Evolutionary conservation across 1,139 yeast genomes (phyloP).

Genomic region (Scheffersomyces illinoinensis): DNA sequence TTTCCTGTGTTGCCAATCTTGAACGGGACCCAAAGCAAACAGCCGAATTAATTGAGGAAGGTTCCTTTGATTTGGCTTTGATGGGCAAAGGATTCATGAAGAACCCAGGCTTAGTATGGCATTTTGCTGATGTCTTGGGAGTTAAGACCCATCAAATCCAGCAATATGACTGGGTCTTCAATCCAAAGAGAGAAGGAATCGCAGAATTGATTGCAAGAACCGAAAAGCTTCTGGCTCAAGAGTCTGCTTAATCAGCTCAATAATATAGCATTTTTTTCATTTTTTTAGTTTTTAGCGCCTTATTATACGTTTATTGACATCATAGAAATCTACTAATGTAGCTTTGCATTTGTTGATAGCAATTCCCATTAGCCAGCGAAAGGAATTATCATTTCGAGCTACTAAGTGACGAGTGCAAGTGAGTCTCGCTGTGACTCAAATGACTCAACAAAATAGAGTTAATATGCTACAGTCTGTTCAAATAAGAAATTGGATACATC

Average conservation of each 20-base stretch:
- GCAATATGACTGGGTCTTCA: conserved; percentile 33
- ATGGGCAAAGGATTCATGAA: conserved; percentile 46
- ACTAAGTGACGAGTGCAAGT: too few relatives aligned
- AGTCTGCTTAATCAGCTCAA: background rate
- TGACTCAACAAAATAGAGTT: background rate
- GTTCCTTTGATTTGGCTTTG: conserved; percentile 44
- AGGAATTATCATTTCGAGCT: background rate
- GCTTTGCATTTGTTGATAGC: background rate
- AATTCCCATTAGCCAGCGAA: background rate
- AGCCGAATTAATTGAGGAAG: conserved; percentile 37
- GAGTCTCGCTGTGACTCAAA: background rate
- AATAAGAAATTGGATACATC: too few relatives aligned
- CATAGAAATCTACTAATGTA: background rate
- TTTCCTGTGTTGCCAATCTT: conserved; percentile 50
- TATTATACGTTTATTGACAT: background rate
- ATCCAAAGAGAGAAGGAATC: background rate
- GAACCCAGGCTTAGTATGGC: conserved; percentile 48
- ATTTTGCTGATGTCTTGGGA: conserved; percentile 49
- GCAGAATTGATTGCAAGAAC: conserved; percentile 1
- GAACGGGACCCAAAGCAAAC: conserved; percentile 30
- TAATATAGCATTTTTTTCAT: too few relatives aligned
- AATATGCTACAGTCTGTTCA: too few relatives aligned
- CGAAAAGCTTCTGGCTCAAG: background rate
- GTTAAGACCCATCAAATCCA: conserved; percentile 38
- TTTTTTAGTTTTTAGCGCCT: background rate